Evolutionary conservation across 2,329 filamentous ascomycete species (phyloP), one percentile per base, ranked within the genome.

Genomic region (Knoxdaviesia proteae): DNA sequence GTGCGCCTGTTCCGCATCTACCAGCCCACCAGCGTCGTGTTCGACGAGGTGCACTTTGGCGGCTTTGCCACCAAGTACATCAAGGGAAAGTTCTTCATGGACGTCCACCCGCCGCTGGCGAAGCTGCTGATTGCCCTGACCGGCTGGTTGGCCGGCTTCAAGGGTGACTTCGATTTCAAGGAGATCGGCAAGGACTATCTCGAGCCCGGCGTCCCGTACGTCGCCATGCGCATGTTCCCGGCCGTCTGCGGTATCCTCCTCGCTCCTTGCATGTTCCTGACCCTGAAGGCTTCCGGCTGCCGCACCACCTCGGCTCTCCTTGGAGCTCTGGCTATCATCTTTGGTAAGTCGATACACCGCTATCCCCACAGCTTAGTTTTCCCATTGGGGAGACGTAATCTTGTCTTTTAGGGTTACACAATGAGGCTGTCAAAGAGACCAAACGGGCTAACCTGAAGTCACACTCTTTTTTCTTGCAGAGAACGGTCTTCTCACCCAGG

Each of bases 81-180:
- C 71, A 96, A 98, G 69, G 90, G 90, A 55, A 80, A 72, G 58
- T 98, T 98, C 72, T 98, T 98, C 62, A 98, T 98, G 90, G 90
- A 98, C 58, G 90, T 98, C n/a, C 90, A 98, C 58, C 90, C 90
- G 33, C 90, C 90, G 39, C 71, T 98, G 47, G 90, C 90, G 50
- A 98, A 98, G 68, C 75, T 98, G 57, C 77, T 98, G 51, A 88
- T 98, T 54, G 93, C 90, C 42, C 74, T 98, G 47, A 86, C 87
- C 49, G 90, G 88, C 52, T 98, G 82, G 78, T 62, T 94, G 49
- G 90, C 87, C 53, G 90, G 90, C 43, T 98, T 96, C 59, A 74
- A 94, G 56, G 90, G 90, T 49, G 71, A 84, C 48, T 98, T 98
- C 58, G 90, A 96, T 60, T 98, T 98, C 69, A 98, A 96, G 68